A percentile compares a stretch with the other conserved stretches of the same genome.
These are phyloP conservation scores for Colletotrichum navitas DNA, from an alignment of 2,329 filamentous ascomycete species.

Conservation along the genomic window DNA sequence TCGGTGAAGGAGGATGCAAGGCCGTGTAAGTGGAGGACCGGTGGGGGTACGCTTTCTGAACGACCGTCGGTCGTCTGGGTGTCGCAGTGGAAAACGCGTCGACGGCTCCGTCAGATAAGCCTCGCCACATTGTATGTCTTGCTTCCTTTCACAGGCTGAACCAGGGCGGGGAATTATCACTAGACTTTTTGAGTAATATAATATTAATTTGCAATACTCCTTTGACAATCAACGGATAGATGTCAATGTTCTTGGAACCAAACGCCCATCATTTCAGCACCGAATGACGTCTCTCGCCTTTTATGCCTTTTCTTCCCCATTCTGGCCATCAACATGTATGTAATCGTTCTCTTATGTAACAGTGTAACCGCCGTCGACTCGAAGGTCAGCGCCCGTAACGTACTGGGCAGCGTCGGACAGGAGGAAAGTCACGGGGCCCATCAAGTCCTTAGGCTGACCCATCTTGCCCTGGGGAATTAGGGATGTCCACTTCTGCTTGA, in stretches of 20 bases:
- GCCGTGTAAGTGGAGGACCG: neutral
- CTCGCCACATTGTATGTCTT: neutral
- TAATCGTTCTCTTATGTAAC: constrained; percentile 66
- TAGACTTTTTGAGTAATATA: neutral
- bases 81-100: neutral
- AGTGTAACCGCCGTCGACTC: constrained; percentile 92
- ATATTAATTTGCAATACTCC: neutral
- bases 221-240: neutral
- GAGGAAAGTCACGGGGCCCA: constrained; percentile 91
- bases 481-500: constrained; percentile 91
- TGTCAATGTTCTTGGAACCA: neutral
- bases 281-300: constrained; percentile 3
- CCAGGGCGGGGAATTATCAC: neutral
- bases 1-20: too few species aligned
- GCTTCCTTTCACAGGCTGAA: neutral
- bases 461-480: constrained; percentile 95
- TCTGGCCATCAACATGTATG: neutral
- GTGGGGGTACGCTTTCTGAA: neutral
- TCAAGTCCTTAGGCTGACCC: constrained; percentile 90
- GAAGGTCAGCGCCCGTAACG: constrained; percentile 78
- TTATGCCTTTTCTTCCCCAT: neutral
- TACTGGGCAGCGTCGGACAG: constrained; percentile 83
- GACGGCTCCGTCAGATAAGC: neutral
- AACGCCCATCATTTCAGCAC: neutral
- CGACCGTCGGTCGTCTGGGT: neutral